A percentile compares a stretch with the other conserved stretches of the same genome.
These are phyloP conservation scores for Pseudonitzschia multiseries DNA, from an alignment of 108 stramenopile species.

Conservation along the genomic window DNA sequence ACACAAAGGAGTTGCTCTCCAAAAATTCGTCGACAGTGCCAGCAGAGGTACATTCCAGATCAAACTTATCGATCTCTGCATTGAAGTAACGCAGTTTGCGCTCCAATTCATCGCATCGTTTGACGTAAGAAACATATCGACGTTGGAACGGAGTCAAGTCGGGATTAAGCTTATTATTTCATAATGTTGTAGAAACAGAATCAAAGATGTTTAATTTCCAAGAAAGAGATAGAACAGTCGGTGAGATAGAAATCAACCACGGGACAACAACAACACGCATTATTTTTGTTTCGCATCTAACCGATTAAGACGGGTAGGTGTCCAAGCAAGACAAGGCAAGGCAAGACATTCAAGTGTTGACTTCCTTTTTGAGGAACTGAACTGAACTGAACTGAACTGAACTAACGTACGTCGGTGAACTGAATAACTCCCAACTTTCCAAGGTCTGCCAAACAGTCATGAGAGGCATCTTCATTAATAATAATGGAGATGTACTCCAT, in stretches of 20 bases:
- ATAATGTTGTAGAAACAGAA: slow-evolving; percentile 5
- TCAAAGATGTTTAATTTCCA: not conserved
- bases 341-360: too few relatives aligned
- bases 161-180: slow-evolving; percentile 81
- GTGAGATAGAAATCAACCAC: slow-evolving; percentile 1
- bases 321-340: too few relatives aligned
- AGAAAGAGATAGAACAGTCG: not conserved
- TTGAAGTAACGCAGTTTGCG: slow-evolving; percentile 94
- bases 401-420: slow-evolving; percentile 91
- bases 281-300: not conserved
- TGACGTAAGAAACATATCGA: slow-evolving; percentile 95
- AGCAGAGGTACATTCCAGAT: slow-evolving; percentile 66
- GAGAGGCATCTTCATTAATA: slow-evolving; percentile 96
- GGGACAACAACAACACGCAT: slow-evolving; percentile 1
- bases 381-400: too few relatives aligned
- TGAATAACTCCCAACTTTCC: slow-evolving; percentile 92
- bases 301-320: not conserved
- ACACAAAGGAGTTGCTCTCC: slow-evolving; percentile 35
- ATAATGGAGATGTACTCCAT: slow-evolving; percentile 99
- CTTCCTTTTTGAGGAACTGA: too few relatives aligned
- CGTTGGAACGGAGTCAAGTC: slow-evolving; percentile 98
- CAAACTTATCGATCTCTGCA: slow-evolving; percentile 89
- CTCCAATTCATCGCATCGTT: slow-evolving; percentile 97
- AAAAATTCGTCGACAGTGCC: slow-evolving; percentile 69
- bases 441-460: slow-evolving; percentile 89